Evolutionary conservation across 257 asterid species (phyloP), one percentile per base, ranked within the genome.

Genomic region (Nicotiana tomentosiformis): DNA sequence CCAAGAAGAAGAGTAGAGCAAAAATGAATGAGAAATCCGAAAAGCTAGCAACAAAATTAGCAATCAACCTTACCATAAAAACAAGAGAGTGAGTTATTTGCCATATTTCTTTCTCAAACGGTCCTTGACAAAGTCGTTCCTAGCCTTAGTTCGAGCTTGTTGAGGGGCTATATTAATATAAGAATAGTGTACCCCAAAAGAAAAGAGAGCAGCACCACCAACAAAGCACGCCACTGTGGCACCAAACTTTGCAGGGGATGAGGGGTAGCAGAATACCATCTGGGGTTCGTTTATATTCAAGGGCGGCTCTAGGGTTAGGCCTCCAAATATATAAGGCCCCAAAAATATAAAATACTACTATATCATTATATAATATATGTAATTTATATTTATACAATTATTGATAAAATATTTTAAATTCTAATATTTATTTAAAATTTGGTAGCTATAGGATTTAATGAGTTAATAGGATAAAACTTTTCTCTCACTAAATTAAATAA

Each of bases 91-190:
- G 7, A 66, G 60, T 56, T 81, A 83, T 49, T 91, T 84, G 64
- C 93, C 96, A 26, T 83, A 81, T 86, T 86, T 91, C 86, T 90
- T 89, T 82, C 90, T 89, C 85, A 93, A 82, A 7, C 92, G 89
- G 37, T 89, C 92, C 88, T 89, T 83, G 66, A 94, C 89, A 74
- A 89, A 90, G 76, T 93, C 97, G 60, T 86, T 90, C 62, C 97
- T 83, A 83, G 94, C 97, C 80, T 87, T 76, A 83, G 90, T 85
- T 68, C 98, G 90, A 88, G 96, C 98, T 88, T 94, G 98, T 83
- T 93, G 98, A 68, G 97, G 96, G 77, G 86, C 93, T 83, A 81
- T 86, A 82, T 94, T 90, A 16, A 82, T 88, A 67, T 92, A 77
- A 80, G 90, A 90, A 80, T 90, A 89, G 82, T 93, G 88, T 90